Evolutionary conservation across 2,329 filamentous ascomycete species (phyloP).

Genomic region (Thielaviopsis populi): DNA sequence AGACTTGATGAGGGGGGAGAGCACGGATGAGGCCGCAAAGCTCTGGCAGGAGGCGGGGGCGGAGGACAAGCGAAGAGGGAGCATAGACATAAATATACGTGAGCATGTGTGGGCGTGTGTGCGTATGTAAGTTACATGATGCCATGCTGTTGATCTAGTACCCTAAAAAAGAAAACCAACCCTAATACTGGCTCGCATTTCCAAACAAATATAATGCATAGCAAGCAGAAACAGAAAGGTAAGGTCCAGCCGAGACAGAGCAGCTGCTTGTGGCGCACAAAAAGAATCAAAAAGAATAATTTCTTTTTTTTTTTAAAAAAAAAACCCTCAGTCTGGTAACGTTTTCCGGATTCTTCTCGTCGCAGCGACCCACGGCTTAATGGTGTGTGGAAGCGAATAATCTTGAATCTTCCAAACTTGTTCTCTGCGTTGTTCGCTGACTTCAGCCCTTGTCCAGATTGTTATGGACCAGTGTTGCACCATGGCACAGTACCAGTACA

Average conservation of each 20-base stretch:
- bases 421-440: background rate
- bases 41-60: background rate
- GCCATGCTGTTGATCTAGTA: too few species aligned
- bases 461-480: background rate
- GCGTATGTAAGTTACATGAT: too few species aligned
- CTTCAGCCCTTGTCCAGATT: background rate
- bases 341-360: too few species aligned
- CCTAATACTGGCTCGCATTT: too few species aligned
- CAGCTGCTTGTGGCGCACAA: too few species aligned
- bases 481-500: background rate
- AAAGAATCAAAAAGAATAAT: too few species aligned
- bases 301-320: background rate
- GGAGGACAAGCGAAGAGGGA: too few species aligned
- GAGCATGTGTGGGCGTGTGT: background rate
- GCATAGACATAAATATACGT: background rate
- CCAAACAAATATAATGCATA: too few species aligned
- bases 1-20: background rate
- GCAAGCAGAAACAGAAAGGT: too few species aligned
- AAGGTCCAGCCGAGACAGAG: too few species aligned
- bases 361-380: background rate
- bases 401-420: background rate
- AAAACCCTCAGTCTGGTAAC: too few species aligned
- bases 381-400: background rate
- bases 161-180: too few species aligned
- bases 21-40: constrained; percentile 2